Evolutionary conservation across 1,139 yeast genomes (phyloP), one percentile per base, ranked within the genome.

Genomic region (Pichia sp.): DNA sequence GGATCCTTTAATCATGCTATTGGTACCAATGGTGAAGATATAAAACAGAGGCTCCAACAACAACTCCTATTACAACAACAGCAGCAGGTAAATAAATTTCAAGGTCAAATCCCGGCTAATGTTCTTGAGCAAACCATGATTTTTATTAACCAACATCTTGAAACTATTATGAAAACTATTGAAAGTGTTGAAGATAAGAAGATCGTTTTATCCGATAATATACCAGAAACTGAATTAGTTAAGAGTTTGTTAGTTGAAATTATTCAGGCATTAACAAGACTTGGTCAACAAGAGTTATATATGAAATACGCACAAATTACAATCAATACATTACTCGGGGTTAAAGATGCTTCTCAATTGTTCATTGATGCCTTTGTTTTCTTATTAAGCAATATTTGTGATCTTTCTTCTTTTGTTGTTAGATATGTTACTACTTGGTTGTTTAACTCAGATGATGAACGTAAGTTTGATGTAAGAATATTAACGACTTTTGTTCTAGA

Each of bases 371-470:
- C 84, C 1, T 76, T 86, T 53, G 87, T 92, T 31, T 80, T 82
- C 45, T 67, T 92, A 39, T 69, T 94, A 52, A 96, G 87, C 52
- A 82, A 82, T 57, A 69, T 90, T 35, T 89, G 97, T 63, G 87
- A 85, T 42, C 71, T 83, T 55, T 89, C 97, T 0, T 80, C 95
- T 2, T 78, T 86, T 6, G 90, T 96, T 0, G 89, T 92, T 38
- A 87, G 87, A 59, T 97, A 90, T 67, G 96, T 92, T 26, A 80
- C 85, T 28, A 78, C 95, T 78, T 92, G 97, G 97, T 73, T 94
- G 51, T 82, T 90, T 27, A 86, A 86, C 61, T 87, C 95, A 1
- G 80, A 85, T 30, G 97, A 92, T 61, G 87, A 83, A 58, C 76
- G 96, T 48, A 89, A 89, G 63, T 86, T 82, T 64, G 87, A 90